A percentile compares a stretch with the other conserved stretches of the same genome.
These are phyloP conservation scores for Xylariales sp. DNA, from an alignment of 2,329 filamentous ascomycete species.

Conservation along the genomic window DNA sequence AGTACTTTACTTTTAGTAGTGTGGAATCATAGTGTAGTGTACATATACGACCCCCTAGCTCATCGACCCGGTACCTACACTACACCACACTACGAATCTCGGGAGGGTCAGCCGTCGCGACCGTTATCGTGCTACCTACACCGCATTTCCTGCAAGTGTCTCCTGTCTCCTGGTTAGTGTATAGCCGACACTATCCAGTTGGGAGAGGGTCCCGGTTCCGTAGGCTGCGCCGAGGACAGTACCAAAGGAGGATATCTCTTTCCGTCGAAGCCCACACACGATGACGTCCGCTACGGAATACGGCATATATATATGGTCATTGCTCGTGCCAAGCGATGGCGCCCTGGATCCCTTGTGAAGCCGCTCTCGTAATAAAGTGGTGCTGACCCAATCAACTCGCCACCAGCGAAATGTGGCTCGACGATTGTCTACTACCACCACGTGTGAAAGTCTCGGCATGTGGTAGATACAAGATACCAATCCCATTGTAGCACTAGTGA, in stretches of 20 bases:
- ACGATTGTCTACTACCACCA: slow-evolving; percentile 28
- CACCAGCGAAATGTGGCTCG: slow-evolving; percentile 23
- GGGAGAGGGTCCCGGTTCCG: neutral
- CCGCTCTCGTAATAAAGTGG: slow-evolving; percentile 19
- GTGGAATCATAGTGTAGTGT: no score
- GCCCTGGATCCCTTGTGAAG: slow-evolving; percentile 20
- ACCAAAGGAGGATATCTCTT: neutral
- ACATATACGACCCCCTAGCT: neutral
- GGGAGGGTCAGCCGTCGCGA: slow-evolving; percentile 1
- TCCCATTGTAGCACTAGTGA: slow-evolving; percentile 11
- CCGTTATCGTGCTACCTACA: slow-evolving; percentile 13
- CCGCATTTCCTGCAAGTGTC: neutral
- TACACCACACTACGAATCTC: neutral
- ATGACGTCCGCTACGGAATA: slow-evolving; percentile 25
- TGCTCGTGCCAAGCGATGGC: slow-evolving; percentile 21
- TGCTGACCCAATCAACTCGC: slow-evolving; percentile 27
- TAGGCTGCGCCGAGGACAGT: neutral
- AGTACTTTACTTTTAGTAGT: no score
- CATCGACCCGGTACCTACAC: neutral
- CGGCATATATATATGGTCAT: slow-evolving; percentile 22
- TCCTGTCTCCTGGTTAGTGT: neutral
- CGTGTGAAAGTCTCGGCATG: slow-evolving; percentile 36
- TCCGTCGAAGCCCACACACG: neutral
- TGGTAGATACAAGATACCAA: slow-evolving; percentile 3
- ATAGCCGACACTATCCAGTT: neutral